These are phyloP conservation scores for cucumber (Cucumis sativus) DNA, from an alignment of 306 rosid species.

Conservation along the genomic window DNA sequence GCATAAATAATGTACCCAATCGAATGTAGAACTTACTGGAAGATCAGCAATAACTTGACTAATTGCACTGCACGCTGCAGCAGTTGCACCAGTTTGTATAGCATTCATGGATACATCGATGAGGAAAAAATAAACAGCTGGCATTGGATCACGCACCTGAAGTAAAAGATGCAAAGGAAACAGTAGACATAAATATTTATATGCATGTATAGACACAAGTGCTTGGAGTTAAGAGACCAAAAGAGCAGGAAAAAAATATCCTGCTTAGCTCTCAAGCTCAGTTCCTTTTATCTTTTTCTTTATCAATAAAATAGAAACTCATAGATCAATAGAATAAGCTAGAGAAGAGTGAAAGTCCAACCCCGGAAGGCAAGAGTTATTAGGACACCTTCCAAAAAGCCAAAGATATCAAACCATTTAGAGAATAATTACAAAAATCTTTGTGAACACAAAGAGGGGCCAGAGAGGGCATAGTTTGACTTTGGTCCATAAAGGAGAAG, in stretches of 20 bases:
- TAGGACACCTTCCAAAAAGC: neutral
- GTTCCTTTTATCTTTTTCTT: neutral
- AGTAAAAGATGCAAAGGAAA: slow-evolving; percentile 12
- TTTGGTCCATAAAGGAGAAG: neutral
- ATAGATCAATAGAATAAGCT: neutral
- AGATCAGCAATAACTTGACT: slow-evolving; percentile 83
- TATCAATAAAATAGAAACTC: neutral
- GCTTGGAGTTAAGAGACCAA: neutral
- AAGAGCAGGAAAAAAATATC: neutral
- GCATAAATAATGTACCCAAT: neutral
- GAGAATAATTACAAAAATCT: neutral
- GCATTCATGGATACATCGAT: slow-evolving; percentile 96
- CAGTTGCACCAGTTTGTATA: slow-evolving; percentile 95
- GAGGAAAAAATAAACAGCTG: slow-evolving; percentile 90
- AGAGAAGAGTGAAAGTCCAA: neutral
- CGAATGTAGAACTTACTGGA: slow-evolving; percentile 61
- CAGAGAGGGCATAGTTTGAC: neutral
- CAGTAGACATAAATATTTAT: neutral
- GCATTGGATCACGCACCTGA: slow-evolving; percentile 98
- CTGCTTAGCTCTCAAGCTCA: neutral
- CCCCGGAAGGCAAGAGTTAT: neutral
- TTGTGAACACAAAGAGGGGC: neutral
- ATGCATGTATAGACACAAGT: neutral
- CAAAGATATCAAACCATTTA: neutral
- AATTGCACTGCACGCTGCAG: slow-evolving; percentile 99